Percentiles rank a stretch among this genome's conserved stretches.
phyloP scores from a whole-genome alignment of 768 basidiomycete species.

The Leucogyrophana mollusca region DNA sequence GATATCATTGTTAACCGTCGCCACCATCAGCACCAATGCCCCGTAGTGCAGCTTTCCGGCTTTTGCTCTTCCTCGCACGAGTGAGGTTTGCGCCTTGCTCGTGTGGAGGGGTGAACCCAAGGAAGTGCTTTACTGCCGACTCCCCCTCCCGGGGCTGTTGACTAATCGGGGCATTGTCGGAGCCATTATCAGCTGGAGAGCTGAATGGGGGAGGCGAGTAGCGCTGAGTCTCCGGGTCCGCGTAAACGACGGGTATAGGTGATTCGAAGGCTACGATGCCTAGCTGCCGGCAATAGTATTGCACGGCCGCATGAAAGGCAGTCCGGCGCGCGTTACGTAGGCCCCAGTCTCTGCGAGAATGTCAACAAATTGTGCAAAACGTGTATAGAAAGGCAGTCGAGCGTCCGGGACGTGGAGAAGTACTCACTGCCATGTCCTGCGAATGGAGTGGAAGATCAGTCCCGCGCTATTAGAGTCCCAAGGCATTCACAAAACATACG shows the following conservation, averaged over 20 bases:
- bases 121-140: constrained; percentile 15
- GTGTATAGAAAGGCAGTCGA: background rate
- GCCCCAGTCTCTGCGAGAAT: constrained; percentile 51
- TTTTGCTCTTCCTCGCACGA: constrained; percentile 31
- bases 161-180: constrained; percentile 46
- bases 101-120: constrained; percentile 30
- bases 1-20: constrained; percentile 6
- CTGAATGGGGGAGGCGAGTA: constrained; percentile 3
- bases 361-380: constrained; percentile 5
- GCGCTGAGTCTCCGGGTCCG: constrained; percentile 20
- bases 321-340: constrained; percentile 61
- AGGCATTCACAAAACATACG: constrained; percentile 28
- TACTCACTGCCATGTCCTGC: constrained; percentile 35
- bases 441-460: constrained; percentile 7
- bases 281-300: constrained; percentile 69
- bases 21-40: constrained; percentile 24
- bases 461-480: background rate
- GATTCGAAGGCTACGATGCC: constrained; percentile 63
- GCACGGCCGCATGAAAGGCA: constrained; percentile 77
- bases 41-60: constrained; percentile 32
- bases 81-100: constrained; percentile 9
- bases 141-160: constrained; percentile 17
- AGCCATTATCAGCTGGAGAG: constrained; percentile 19
- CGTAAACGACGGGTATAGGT: constrained; percentile 57
- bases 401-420: background rate